Evolutionary conservation across 2,329 filamentous ascomycete species (phyloP), one percentile per base, ranked within the genome.

Genomic region (Pseudogymnoascus sp.): DNA sequence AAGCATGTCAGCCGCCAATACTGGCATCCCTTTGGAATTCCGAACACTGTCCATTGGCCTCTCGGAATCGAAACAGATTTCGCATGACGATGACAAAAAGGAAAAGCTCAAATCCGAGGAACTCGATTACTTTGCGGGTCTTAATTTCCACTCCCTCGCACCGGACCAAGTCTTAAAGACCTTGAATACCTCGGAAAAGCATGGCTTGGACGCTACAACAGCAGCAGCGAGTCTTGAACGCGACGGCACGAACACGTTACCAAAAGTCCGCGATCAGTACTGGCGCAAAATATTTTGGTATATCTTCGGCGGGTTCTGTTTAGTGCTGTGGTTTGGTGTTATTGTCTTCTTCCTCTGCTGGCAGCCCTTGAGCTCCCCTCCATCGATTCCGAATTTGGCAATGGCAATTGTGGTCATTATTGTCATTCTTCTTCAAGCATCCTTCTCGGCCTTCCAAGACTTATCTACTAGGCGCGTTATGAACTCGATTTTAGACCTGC

Each of bases 341-440:
- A 73, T 80, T 65, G 72, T 80, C 68, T 80, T 80, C 73, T 80
- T 80, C 66, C 67, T 80, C 65, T 80, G 77, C 69, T 80, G 78
- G 78, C 66, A 70, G 14, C 78, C 78, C 16, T 71, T 80, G 56
- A 77, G 78, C 66, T 69, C 76, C 38, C 78, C 78, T 0, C 78
- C 78, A 0, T 76, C 76, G 2, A 63, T 70, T 1, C 75, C 76
- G 21, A 80, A 80, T 66, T 73, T 80, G 1, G 77, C 77, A 14
- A 73, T 80, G 7, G 77, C 78, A 5, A 75, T 80, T 49, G 72
- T 80, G 1, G 75, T 80, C 42, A 67, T 80, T 67, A 76, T 80
- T 53, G 78, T 80, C 66, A 79, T 80, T 63, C 66, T 77, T 37
- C 74, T 80, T 0, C 78, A 80, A 64, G 78, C 79, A 37, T 70